phyloP scores from a whole-genome alignment of 441 rosid genomes.

The Codiaeum variegatum region DNA sequence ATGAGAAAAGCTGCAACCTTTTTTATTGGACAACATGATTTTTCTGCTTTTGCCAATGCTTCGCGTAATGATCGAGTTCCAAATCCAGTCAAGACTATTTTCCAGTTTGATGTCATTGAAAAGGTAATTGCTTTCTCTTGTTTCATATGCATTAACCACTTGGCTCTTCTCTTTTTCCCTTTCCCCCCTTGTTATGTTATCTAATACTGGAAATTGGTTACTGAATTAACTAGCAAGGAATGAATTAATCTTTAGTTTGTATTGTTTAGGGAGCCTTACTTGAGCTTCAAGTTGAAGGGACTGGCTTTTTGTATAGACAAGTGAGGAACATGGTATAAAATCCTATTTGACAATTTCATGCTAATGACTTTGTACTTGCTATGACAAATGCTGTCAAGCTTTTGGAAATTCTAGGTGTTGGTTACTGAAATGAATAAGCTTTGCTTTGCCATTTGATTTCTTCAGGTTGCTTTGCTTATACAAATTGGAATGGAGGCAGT shows the following conservation, averaged over 20 bases:
- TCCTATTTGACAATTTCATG: neutral
- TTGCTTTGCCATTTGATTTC: neutral
- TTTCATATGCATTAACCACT: neutral
- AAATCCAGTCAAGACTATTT: slow-evolving; percentile 66
- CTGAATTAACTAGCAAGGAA: slow-evolving; percentile 2
- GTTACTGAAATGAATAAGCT: neutral
- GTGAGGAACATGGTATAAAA: slow-evolving; percentile 78
- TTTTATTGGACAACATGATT: slow-evolving; percentile 69
- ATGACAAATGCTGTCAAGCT: slow-evolving; percentile 6
- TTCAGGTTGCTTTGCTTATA: slow-evolving; percentile 75
- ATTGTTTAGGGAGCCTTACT: slow-evolving; percentile 61
- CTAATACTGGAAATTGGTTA: neutral
- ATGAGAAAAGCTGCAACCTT: slow-evolving; percentile 66
- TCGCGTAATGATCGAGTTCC: slow-evolving; percentile 61
- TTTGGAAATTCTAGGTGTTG: neutral
- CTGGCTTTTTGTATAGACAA: slow-evolving; percentile 84
- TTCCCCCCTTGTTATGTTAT: neutral
- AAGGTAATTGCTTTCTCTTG: slow-evolving; percentile 39
- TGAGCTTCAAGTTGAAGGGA: slow-evolving; percentile 84
- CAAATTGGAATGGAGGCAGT: slow-evolving; percentile 79
- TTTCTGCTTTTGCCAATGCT: slow-evolving; percentile 82
- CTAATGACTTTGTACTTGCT: neutral
- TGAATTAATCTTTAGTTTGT: neutral
- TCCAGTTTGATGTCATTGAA: slow-evolving; percentile 55
- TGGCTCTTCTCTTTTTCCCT: neutral